A percentile compares a stretch with the other conserved stretches of the same genome.
phyloP scores from a whole-genome alignment of 1,139 yeast species.

The Taphrina sp. region DNA sequence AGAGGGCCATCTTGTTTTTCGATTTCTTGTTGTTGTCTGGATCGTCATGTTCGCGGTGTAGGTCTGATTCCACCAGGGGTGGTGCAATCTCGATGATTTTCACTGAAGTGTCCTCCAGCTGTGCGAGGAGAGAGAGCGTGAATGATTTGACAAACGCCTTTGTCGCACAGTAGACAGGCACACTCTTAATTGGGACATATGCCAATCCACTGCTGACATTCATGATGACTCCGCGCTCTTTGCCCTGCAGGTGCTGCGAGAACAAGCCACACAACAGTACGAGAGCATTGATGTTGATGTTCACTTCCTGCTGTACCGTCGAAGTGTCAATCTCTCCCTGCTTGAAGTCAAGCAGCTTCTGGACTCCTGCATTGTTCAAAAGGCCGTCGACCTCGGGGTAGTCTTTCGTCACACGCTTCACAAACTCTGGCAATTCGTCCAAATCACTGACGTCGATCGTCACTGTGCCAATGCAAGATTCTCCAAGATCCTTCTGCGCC shows the following conservation, averaged over 20 bases:
- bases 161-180: conserved; percentile 15
- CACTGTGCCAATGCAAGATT: conserved; percentile 6
- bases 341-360: conserved; percentile 18
- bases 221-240: conserved; percentile 1
- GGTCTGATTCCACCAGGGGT: conserved; percentile 12
- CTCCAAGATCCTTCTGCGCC: conserved; percentile 15
- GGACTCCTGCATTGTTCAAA: conserved; percentile 26
- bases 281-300: conserved; percentile 14
- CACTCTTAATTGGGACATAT: conserved; percentile 1
- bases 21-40: conserved; percentile 12
- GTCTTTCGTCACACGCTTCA: conserved; percentile 2
- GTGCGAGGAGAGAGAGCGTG: conserved; percentile 23
- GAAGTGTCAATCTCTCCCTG: neutral
- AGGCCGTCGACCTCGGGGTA: conserved; percentile 24
- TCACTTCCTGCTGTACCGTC: conserved; percentile 4
- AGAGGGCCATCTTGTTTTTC: conserved; percentile 12
- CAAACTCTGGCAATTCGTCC: conserved; percentile 5
- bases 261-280: conserved; percentile 8
- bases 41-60: conserved; percentile 14
- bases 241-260: conserved; percentile 13
- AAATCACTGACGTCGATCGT: conserved; percentile 6
- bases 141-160: conserved; percentile 22
- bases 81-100: conserved; percentile 16
- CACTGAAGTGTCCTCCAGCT: conserved; percentile 19
- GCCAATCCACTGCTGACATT: conserved; percentile 20